phyloP scores from a whole-genome alignment of 768 basidiomycete genomes.

The Termitomyces sp. region DNA sequence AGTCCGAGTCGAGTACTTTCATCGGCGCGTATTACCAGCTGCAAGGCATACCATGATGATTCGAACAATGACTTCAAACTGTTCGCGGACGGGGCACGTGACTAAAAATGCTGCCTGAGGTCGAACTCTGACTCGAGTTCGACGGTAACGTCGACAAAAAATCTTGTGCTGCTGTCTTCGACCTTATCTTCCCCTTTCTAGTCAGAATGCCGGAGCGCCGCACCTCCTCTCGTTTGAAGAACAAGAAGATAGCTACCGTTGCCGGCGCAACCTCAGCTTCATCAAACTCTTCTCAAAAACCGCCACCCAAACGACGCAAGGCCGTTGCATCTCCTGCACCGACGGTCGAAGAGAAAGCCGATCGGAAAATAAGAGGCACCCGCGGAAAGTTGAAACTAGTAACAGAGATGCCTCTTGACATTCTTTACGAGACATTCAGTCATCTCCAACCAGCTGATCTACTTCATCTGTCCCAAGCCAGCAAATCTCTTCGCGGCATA shows the following conservation, averaged over 20 bases:
- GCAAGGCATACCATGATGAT: too few relatives aligned
- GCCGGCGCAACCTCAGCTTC: neutral
- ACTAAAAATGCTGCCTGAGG: too few relatives aligned
- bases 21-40: too few relatives aligned
- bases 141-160: too few relatives aligned
- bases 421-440: conserved; percentile 34
- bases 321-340: neutral
- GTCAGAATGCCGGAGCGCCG: neutral
- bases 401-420: conserved; percentile 30
- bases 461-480: conserved; percentile 32
- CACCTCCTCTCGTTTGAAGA: neutral
- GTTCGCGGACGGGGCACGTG: too few relatives aligned
- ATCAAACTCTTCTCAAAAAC: neutral
- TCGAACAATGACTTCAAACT: too few relatives aligned
- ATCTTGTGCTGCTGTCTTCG: too few relatives aligned
- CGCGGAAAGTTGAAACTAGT: conserved; percentile 22
- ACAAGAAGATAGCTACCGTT: neutral
- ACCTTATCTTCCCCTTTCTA: too few relatives aligned
- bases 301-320: neutral
- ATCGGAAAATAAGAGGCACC: conserved; percentile 13
- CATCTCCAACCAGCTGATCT: conserved; percentile 35
- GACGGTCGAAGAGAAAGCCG: neutral
- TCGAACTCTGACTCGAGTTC: too few relatives aligned
- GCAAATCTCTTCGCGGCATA: conserved; percentile 28
- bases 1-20: too few relatives aligned